Base-by-base conservation (phyloP, 2,329 filamentous ascomycete species). In the Tolypocladium tundrense region DNA sequence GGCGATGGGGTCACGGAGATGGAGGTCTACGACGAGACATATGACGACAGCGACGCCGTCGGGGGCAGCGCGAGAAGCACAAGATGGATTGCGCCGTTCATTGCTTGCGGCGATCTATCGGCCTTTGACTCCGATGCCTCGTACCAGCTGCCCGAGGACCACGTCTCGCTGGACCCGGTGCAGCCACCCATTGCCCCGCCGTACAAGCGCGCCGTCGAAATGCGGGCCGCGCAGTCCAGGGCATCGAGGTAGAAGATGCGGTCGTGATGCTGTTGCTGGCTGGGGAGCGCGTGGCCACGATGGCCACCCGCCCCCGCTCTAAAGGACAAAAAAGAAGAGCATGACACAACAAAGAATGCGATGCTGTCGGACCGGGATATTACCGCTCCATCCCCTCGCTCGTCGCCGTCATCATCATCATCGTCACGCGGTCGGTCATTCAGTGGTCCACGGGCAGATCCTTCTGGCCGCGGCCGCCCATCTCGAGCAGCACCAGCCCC, bases 181-280 rank as follows among this genome's bases (percentile, higher is more conserved):
- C 94, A 97, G 70, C 93, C 93, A 35, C 94, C 94, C 0, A 99
- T 94, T 41, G 94, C 94, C 11, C 94, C 94, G 14, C 94, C 94
- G 0, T 99, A 99, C 69, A 95, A 92, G 72, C 84, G 88, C 58
- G 94, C 94, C 14, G 76, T 99, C 60, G 93, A 97, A 72, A 81
- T 94, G 65, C 68, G 72, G 58, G 69, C 71, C 59, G 69, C 70
- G 62, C 69, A 61, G 64, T 71, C 71, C 54, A 68, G 66, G 58
- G 60, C 66, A 3, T 53, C 57, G 51, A 57, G 53, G 35, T 60
- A 58, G 31, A 52, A n/a, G 19, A 37, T 52, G 48, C 48, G 31
- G 48, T 21, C 21, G 19, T 21, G n/a, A 52, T 52, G 48, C 31
- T 21, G 33, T n/a, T 21, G 48, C 21, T 52, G 48, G 48, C 6